Percentiles rank a stretch among this genome's conserved stretches.
phyloP scores from a whole-genome alignment of 345 rosid genomes.

The Eucalyptus globulus region DNA sequence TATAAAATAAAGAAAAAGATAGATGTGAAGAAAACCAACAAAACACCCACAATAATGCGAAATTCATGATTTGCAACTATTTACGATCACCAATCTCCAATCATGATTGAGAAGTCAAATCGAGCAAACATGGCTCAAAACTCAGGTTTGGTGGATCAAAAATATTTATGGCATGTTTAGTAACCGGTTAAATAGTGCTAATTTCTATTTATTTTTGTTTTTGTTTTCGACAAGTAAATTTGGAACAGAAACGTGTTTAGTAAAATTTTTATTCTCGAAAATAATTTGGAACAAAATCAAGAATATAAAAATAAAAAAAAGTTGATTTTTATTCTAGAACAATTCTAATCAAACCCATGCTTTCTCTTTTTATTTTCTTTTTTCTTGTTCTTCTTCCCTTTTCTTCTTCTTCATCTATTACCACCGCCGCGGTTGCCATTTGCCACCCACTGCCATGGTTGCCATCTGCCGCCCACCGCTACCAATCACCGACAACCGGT shows the following conservation, averaged over 20 bases:
- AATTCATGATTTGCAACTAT: background rate
- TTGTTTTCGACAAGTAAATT: rapidly evolving
- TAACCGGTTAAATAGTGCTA: too few relatives aligned
- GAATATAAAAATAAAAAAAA: too few relatives aligned
- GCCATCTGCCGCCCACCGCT: rapidly evolving
- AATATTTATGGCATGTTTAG: rapidly evolving
- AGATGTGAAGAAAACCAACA: background rate
- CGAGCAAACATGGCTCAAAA: background rate
- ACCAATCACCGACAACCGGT: rapidly evolving
- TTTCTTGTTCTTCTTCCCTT: too few relatives aligned
- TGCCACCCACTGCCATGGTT: too few relatives aligned
- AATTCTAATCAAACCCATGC: rapidly evolving
- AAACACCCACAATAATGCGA: background rate
- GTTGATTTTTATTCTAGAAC: rapidly evolving
- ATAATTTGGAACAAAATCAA: rapidly evolving
- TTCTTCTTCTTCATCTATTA: too few relatives aligned
- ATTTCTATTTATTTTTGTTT: rapidly evolving
- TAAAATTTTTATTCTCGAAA: rapidly evolving
- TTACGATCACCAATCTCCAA: background rate
- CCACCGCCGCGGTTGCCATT: rapidly evolving
- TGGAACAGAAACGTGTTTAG: rapidly evolving
- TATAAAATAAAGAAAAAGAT: background rate
- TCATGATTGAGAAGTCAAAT: background rate
- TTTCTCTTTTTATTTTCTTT: too few relatives aligned
- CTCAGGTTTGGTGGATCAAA: background rate